Conservation (phyloP, 306 rosid species). For the Echinosophora koreensis region DNA sequence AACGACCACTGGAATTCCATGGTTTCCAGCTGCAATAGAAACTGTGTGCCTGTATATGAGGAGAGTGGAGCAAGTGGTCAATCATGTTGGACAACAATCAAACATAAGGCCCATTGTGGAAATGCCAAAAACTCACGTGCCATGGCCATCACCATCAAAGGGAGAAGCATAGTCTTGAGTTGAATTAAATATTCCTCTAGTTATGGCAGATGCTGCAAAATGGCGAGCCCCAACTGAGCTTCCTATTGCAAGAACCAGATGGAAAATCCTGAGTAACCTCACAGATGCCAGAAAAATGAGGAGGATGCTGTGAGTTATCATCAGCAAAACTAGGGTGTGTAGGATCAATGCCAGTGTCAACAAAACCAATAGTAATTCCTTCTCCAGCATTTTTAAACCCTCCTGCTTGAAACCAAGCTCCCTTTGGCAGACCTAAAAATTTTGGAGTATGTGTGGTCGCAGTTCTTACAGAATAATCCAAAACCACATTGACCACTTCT, state of each 20-base stretch:
- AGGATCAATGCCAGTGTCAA: conserved; percentile 98
- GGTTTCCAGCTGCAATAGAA: conserved; percentile 97
- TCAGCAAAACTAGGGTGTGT: conserved; percentile 89
- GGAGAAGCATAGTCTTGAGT: conserved; percentile 92
- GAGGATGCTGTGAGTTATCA: conserved; percentile 61
- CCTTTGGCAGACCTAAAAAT: conserved; percentile 89
- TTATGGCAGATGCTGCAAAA: conserved; percentile 94
- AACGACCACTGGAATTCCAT: conserved; percentile 92
- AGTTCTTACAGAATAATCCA: conserved; percentile 91
- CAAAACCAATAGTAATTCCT: conserved; percentile 85
- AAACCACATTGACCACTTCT: conserved; percentile 86
- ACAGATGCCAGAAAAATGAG: conserved; percentile 80
- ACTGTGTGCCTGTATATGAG: conserved; percentile 74
- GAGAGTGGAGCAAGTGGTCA: conserved; percentile 8
- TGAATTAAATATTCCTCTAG: conserved; percentile 84
- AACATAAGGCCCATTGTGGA: conserved; percentile 11
- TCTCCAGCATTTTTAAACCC: conserved; percentile 92
- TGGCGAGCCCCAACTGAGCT: conserved; percentile 96
- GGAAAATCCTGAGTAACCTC: conserved; percentile 96
- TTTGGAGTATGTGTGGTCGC: conserved; percentile 96
- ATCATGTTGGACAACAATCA: conserved; percentile 5
- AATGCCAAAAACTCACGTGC: conserved; percentile 78
- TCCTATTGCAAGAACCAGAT: conserved; percentile 97
- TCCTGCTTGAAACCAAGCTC: conserved; percentile 89
- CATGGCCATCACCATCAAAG: conserved; percentile 97